These are phyloP conservation scores for Apiospora saccharicola DNA, from an alignment of 2,329 filamentous ascomycete species.

Conservation along the genomic window DNA sequence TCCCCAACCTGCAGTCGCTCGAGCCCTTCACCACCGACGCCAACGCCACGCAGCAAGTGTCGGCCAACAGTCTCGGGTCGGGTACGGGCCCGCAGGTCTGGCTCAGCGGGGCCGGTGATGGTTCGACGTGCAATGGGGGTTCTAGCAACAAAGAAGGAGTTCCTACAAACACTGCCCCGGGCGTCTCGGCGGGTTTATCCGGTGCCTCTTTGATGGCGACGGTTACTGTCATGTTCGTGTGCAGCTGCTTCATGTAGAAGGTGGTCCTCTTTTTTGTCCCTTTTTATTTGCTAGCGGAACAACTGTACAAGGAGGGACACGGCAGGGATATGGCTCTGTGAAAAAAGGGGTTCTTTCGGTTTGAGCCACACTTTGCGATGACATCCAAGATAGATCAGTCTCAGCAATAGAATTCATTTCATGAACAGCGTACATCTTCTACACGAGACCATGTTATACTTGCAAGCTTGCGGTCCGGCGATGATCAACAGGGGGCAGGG, in stretches of 20 bases:
- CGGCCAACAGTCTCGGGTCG: not conserved
- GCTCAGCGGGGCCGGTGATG: not conserved
- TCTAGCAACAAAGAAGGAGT: not conserved
- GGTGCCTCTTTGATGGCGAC: too few relatives aligned
- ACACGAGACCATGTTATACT: not conserved
- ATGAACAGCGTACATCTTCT: too few relatives aligned
- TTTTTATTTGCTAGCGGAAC: too few relatives aligned
- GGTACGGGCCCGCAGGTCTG: not conserved
- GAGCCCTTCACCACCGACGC: slow-evolving; percentile 39
- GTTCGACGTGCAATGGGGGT: not conserved
- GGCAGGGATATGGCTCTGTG: too few relatives aligned
- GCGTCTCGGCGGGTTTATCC: too few relatives aligned
- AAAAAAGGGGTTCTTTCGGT: too few relatives aligned
- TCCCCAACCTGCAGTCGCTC: slow-evolving; percentile 50
- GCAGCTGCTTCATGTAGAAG: too few relatives aligned
- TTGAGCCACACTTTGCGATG: too few relatives aligned
- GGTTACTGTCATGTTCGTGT: not conserved
- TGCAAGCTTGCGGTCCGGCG: not conserved
- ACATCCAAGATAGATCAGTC: too few relatives aligned
- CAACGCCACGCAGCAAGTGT: slow-evolving; percentile 33
- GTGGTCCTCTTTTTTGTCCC: too few relatives aligned
- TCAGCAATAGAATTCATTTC: too few relatives aligned
- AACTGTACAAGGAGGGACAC: too few relatives aligned
- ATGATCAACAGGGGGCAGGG: not conserved
- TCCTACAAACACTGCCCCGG: not conserved